Base-by-base conservation (phyloP, 192 early-diverging fungal species). In the Coemansia sp. region DNA sequence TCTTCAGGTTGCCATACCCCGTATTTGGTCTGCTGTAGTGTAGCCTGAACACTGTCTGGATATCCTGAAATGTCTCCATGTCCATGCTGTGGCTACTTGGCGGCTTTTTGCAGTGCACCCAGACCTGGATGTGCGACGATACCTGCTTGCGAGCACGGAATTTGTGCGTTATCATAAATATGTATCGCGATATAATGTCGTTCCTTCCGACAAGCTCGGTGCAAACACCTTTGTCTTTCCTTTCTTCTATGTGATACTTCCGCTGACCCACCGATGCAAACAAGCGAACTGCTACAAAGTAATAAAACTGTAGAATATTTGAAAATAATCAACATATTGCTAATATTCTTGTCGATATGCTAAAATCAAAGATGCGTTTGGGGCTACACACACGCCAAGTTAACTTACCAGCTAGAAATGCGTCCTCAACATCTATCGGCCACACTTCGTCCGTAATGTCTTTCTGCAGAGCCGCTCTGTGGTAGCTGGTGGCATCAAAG, bases 51-150 rank as follows among this genome's bases (percentile, higher is more conserved):
- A 78, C 65, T 38, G 56, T 70, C 41, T 78, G 76, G 35, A 83
- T 57, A 18, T 75, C 68, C 38, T 71, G 34, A 55, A 83, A 83
- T 35, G 59, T 74, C 18, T 38, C 64, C 51, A 71, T 65, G 44
- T 56, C n/a, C 66, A 83, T 75, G 55, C 62, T 63, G 45, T 71
- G 67, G 68, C 68, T 72, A 75, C 82, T 72, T 39, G 81, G 76
- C 20, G 77, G 73, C 69, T 88, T 88, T 61, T 88, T 87, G 49
- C 89, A 89, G 65, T 92, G 89, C 59, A 87, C 89, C 73, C 90
- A 82, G 9, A 92, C 91, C 67, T 92, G 91, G 35, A 92, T 90
- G 65, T 92, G 91, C 20, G 89, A 91, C 2, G 90, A 91, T 7
- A 92, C 90, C 64, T 92, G 91, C 71, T 92, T 92, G 58, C 90